Evolutionary conservation across 1,284 basidiomycete species (phyloP).

Genomic region (Ceratobasidium sp.): DNA sequence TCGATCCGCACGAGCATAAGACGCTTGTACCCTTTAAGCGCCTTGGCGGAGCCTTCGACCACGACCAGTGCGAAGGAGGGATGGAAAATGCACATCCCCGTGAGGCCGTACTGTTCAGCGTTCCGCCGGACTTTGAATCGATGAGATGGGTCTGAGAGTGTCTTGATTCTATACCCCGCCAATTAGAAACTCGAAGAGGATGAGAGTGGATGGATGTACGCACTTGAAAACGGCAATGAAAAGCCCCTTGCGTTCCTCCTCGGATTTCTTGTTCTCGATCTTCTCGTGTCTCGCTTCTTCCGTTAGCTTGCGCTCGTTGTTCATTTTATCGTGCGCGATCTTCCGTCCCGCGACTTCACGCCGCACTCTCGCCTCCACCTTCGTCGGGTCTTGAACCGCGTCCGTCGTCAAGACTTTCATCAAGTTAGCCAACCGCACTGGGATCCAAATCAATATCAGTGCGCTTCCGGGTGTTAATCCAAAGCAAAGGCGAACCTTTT

Average conservation of each 20-base stretch:
- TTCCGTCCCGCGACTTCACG: constrained; percentile 93
- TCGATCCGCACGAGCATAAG: constrained; percentile 91
- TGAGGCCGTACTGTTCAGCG: constrained; percentile 90
- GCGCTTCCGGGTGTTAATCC: constrained; percentile 24
- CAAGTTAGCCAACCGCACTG: constrained; percentile 94
- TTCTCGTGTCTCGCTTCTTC: constrained; percentile 92
- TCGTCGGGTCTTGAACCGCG: constrained; percentile 96
- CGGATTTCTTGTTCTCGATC: constrained; percentile 82
- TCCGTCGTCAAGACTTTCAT: constrained; percentile 99
- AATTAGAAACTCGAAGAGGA: constrained; percentile 42
- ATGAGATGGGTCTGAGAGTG: constrained; percentile 91
- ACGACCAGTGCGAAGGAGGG: constrained; percentile 91
- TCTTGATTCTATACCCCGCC: constrained; percentile 75
- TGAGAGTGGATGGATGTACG: constrained; percentile 56
- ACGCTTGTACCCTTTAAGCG: constrained; percentile 88
- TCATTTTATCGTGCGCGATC: constrained; percentile 93
- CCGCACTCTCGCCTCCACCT: constrained; percentile 94
- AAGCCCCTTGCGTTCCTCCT: constrained; percentile 91
- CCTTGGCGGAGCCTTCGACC: constrained; percentile 92
- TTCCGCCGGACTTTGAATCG: constrained; percentile 98
- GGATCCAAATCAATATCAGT: constrained; percentile 46
- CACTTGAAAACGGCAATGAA: constrained; percentile 91
- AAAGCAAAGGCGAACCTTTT: constrained; percentile 72
- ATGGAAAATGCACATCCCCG: constrained; percentile 91
- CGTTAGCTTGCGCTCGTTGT: constrained; percentile 90